phyloP scores from a whole-genome alignment of 139 green algal species.

The Spirogloea muscicola region DNA sequence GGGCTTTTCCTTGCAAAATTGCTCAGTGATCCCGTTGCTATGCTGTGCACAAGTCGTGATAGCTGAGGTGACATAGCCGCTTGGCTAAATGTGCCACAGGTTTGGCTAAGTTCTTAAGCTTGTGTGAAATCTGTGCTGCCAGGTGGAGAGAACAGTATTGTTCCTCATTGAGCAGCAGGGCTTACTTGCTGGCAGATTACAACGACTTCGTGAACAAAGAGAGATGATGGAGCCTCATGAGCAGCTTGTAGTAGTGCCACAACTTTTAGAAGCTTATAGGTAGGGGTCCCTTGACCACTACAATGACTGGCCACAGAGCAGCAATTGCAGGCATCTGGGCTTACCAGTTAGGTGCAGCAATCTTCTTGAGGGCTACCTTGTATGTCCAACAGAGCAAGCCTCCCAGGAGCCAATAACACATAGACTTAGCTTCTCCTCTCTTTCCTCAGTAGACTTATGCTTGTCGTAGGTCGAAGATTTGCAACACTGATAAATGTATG shows the following conservation, averaged over 20 bases:
- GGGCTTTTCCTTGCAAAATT: too few relatives aligned
- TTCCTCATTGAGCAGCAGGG: constrained; percentile 42
- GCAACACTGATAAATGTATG: neutral
- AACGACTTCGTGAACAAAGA: constrained; percentile 22
- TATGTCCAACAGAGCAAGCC: neutral
- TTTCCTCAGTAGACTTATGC: neutral
- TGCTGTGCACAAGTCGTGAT: too few relatives aligned
- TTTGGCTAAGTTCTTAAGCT: too few relatives aligned
- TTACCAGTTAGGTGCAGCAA: constrained; percentile 1
- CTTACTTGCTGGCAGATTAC: constrained; percentile 21
- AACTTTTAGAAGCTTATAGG: constrained; percentile 2
- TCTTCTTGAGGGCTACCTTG: neutral
- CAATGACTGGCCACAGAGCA: too few relatives aligned
- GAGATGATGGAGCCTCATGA: neutral
- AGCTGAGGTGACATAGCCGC: too few relatives aligned
- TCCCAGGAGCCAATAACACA: neutral
- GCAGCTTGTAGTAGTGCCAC: neutral
- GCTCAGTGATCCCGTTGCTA: too few relatives aligned
- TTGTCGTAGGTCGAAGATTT: neutral
- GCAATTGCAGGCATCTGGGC: too few relatives aligned
- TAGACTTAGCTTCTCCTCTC: too few relatives aligned
- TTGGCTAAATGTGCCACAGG: too few relatives aligned
- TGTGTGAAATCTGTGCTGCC: too few relatives aligned
- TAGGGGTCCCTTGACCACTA: neutral
- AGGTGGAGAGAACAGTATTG: constrained; percentile 41